These are phyloP conservation scores for Diaporthe citriasiana DNA, from an alignment of 2,329 filamentous ascomycete genomes.

Conservation along the genomic window DNA sequence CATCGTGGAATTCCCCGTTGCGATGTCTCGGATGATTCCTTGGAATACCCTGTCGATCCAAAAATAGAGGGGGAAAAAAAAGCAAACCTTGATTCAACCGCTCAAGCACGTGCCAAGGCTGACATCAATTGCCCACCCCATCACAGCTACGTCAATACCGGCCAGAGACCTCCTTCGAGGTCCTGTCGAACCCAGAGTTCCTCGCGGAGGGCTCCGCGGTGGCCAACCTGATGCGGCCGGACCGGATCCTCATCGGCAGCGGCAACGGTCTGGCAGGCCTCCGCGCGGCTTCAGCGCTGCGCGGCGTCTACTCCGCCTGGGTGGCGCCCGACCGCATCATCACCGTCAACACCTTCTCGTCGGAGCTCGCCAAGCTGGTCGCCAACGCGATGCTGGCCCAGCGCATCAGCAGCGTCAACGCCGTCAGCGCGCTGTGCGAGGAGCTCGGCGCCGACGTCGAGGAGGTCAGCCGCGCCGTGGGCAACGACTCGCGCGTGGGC, in stretches of 20 bases:
- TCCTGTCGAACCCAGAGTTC: conserved; percentile 76
- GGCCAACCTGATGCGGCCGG: conserved; percentile 67
- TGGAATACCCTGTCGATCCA: conserved; percentile 9
- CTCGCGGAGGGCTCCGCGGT: conserved; percentile 74
- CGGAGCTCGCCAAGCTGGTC: conserved; percentile 73
- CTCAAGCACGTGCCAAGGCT: conserved; percentile 33
- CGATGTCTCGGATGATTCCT: conserved; percentile 36
- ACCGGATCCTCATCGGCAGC: conserved; percentile 74
- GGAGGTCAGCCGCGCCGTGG: conserved; percentile 68
- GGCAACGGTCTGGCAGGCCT: conserved; percentile 60
- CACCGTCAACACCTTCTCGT: conserved; percentile 71
- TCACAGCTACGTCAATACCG: conserved; percentile 51
- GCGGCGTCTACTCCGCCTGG: conserved; percentile 69
- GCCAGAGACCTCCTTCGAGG: conserved; percentile 66
- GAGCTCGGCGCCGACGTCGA: conserved; percentile 70
- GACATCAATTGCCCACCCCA: not conserved
- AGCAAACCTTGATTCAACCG: not conserved
- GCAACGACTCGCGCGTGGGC: conserved; percentile 70
- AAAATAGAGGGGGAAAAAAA: not conserved
- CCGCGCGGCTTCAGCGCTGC: conserved; percentile 64
- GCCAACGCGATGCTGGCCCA: conserved; percentile 76
- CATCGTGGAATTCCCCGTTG: not conserved
- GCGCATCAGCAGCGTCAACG: conserved; percentile 74
- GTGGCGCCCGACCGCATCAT: conserved; percentile 67
- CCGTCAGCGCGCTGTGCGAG: conserved; percentile 73